Percentiles rank a stretch among this genome's conserved stretches.
Conservation (phyloP, 2,329 filamentous ascomycete species). For the Microsporum audouinii region DNA sequence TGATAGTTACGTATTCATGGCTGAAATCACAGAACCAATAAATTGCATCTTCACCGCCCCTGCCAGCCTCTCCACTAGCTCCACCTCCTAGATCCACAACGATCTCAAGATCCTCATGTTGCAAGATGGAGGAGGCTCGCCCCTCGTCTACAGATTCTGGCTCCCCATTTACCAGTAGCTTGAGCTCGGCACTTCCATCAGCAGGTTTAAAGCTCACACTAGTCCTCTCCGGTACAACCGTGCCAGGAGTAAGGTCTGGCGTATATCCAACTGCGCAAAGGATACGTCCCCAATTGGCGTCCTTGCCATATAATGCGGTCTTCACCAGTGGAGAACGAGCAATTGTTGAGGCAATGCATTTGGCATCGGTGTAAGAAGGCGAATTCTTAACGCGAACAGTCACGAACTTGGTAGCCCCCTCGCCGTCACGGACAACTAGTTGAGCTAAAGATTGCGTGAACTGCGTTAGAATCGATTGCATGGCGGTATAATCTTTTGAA, state of each 20-base stretch:
- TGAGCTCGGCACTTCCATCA: conserved; percentile 46
- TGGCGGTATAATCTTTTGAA: conserved; percentile 54
- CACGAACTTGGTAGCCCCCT: conserved; percentile 96
- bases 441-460: conserved; percentile 80
- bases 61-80: conserved; percentile 28
- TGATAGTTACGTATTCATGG: conserved; percentile 59
- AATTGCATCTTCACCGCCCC: conserved; percentile 42
- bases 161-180: conserved; percentile 50
- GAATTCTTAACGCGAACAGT: conserved; percentile 75
- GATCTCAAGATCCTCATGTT: conserved; percentile 53
- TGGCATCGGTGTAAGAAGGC: conserved; percentile 56
- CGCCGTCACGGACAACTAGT: conserved; percentile 88
- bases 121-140: conserved; percentile 47
- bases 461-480: conserved; percentile 58
- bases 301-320: conserved; percentile 90
- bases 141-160: conserved; percentile 51
- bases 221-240: conserved; percentile 44
- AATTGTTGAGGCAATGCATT: conserved; percentile 74
- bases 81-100: conserved; percentile 47
- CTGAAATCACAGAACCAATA: conserved; percentile 59
- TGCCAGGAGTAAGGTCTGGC: conserved; percentile 35
- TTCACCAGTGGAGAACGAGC: conserved; percentile 89
- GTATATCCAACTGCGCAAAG: conserved; percentile 86
- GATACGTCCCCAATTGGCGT: conserved; percentile 97
- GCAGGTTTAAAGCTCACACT: conserved; percentile 51